Base-by-base conservation (phyloP, 225 moss, liverwort and hornwort species). In the Climacium dendroides region DNA sequence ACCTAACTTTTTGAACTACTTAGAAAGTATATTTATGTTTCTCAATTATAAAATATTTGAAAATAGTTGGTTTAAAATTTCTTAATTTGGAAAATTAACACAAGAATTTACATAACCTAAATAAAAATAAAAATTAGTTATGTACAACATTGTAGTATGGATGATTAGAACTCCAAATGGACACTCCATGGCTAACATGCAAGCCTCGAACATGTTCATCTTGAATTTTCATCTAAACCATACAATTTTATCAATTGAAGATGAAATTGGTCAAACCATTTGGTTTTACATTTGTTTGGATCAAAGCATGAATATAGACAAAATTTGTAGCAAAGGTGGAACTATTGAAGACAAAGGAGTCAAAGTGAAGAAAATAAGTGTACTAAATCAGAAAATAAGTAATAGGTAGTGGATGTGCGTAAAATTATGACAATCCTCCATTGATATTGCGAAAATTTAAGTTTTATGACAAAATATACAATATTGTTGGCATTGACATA, bases 381-480 rank as follows among this genome's bases (percentile, higher is more conserved):
- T 48, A 74, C 2, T 0, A 0, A 48, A 19, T 19, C 19, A 7
- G 5, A 32, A 2, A 35, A 35, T 22, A 3, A 29, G 5, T 52
- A 14, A 32, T 19, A 47, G 18, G 34, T 3, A 34, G 2, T 26
- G 3, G 5, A 0, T 43, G 26, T 9, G 5, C 5, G 9, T 20
- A 20, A 14, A 75, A 22, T 34, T 13, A 30, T 20, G 13, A 34
- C 8, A 0, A 50, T 34, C 13, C 2, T 22, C 1, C 1, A 0
- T 52, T 53, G 52, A 2, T 75, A 52, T 9, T 8, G 1, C 1
- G 0, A 53, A 5, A 34, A 53, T 22, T 35, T 34, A 47, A 45
- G 2, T 72, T 29, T 47, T 1, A 1, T 17, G 2, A 29, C 0
- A 18, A 0, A 45, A 2, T 47, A 18, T 45, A 16, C 3, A 18